Evolutionary conservation across 164 flowering plant genomes (phyloP).

Genomic region (Cinnamomum micranthum): DNA sequence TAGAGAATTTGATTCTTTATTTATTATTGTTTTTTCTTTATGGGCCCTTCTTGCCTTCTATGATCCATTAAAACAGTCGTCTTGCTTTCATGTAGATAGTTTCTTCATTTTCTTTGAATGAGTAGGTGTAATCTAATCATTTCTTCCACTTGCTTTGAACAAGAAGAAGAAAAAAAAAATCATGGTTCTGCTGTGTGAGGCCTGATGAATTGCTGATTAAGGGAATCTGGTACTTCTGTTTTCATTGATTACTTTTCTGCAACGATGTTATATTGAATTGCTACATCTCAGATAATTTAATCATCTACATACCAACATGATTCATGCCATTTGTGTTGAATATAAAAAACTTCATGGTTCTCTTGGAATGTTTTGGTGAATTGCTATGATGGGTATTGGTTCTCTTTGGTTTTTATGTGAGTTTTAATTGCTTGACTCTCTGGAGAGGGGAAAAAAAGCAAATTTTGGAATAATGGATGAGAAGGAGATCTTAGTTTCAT

Average conservation of each 20-base stretch:
- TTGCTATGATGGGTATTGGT: conserved; percentile 13
- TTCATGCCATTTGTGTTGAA: neutral
- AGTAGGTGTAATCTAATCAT: neutral
- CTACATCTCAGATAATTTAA: neutral
- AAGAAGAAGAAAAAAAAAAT: neutral
- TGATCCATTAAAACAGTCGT: conserved; percentile 2
- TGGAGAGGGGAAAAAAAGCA: conserved; percentile 5
- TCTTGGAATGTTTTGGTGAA: neutral
- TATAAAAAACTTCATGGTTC: neutral
- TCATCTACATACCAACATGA: neutral
- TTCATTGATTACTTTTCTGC: neutral
- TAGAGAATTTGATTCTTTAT: neutral
- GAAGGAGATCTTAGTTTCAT: conserved; percentile 28
- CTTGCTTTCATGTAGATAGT: conserved; percentile 4
- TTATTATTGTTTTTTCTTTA: no score
- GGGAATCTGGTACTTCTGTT: neutral
- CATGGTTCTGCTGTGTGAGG: neutral
- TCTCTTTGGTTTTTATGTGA: conserved; percentile 1
- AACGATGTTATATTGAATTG: neutral
- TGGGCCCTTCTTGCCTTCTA: neutral
- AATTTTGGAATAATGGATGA: conserved; percentile 45
- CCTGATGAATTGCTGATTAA: neutral
- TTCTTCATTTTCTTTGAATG: conserved; percentile 7
- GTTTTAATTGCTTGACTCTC: neutral
- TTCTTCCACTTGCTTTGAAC: neutral